A percentile compares a stretch with the other conserved stretches of the same genome.
phyloP scores from a whole-genome alignment of 2,329 filamentous ascomycete genomes.

The Aspergillus unguis region DNA sequence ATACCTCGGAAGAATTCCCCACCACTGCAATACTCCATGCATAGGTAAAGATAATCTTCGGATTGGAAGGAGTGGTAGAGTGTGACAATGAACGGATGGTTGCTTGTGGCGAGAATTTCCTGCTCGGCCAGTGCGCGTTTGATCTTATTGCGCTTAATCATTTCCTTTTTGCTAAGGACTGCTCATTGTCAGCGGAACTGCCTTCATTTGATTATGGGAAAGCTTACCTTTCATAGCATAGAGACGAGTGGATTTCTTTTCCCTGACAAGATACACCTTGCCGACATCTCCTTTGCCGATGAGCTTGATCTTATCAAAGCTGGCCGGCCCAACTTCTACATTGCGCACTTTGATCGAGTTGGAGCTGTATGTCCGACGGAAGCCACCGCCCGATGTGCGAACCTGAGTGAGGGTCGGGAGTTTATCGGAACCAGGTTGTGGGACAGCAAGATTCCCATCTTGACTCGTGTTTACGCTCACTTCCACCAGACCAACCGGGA shows the following conservation, averaged over 20 bases:
- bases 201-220: background rate
- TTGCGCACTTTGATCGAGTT: slow-evolving; percentile 99
- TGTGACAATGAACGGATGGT: slow-evolving; percentile 98
- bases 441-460: slow-evolving; percentile 28
- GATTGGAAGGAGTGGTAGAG: slow-evolving; percentile 99
- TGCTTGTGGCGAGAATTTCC: slow-evolving; percentile 96
- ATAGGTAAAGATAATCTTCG: slow-evolving; percentile 97
- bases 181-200: slow-evolving; percentile 36
- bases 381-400: slow-evolving; percentile 62
- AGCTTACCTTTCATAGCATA: slow-evolving; percentile 96
- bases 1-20: slow-evolving; percentile 88
- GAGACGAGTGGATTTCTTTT: slow-evolving; percentile 93
- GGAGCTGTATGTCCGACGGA: slow-evolving; percentile 93
- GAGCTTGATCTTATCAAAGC: slow-evolving; percentile 99
- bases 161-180: slow-evolving; percentile 98
- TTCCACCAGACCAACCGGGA: slow-evolving; percentile 56
- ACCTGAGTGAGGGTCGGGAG: slow-evolving; percentile 65
- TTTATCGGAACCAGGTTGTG: slow-evolving; percentile 51
- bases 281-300: slow-evolving; percentile 98
- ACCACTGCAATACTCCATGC: slow-evolving; percentile 99
- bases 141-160: slow-evolving; percentile 99
- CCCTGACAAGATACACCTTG: slow-evolving; percentile 94
- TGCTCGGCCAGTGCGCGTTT: slow-evolving; percentile 96
- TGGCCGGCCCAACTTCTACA: slow-evolving; percentile 90
- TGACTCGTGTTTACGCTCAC: slow-evolving; percentile 24